Evolutionary conservation across 768 basidiomycete genomes (phyloP).

Genomic region (Lactarius sanguifluus): DNA sequence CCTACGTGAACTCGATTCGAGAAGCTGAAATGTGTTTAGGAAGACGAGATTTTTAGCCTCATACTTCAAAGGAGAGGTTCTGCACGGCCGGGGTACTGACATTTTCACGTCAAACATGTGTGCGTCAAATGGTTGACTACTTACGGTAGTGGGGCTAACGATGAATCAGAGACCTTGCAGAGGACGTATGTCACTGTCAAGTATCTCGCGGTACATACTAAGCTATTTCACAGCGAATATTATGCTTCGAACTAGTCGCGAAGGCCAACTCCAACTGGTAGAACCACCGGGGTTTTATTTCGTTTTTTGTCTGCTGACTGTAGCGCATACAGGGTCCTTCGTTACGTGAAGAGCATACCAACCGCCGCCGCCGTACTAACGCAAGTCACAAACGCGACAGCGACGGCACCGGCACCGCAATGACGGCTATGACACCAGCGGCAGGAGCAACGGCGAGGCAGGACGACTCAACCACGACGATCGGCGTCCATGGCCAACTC

Average conservation of each 20-base stretch:
- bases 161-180: slow-evolving; percentile 68
- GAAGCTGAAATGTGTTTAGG: slow-evolving; percentile 43
- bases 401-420: too few relatives aligned
- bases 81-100: slow-evolving; percentile 81
- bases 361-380: too few relatives aligned
- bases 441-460: too few relatives aligned
- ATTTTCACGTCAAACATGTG: slow-evolving; percentile 98
- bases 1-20: slow-evolving; percentile 2
- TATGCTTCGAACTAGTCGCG: slow-evolving; percentile 79
- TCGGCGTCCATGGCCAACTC: too few relatives aligned
- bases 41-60: slow-evolving; percentile 86
- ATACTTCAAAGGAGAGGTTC: slow-evolving; percentile 94
- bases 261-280: slow-evolving; percentile 79
- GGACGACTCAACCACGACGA: too few relatives aligned
- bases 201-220: slow-evolving; percentile 16
- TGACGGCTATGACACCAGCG: too few relatives aligned
- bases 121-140: slow-evolving; percentile 39
- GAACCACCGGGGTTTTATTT: slow-evolving; percentile 35
- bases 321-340: slow-evolving; percentile 68
- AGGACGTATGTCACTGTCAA: slow-evolving; percentile 58
- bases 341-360: slow-evolving; percentile 82
- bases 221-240: slow-evolving; percentile 60
- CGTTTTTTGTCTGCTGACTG: slow-evolving; percentile 31
- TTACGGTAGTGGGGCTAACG: neutral
- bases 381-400: too few relatives aligned